Evolutionary conservation across 148 eudicot species (phyloP), one percentile per base, ranked within the genome.

Genomic region (Nyssa sinensis): DNA sequence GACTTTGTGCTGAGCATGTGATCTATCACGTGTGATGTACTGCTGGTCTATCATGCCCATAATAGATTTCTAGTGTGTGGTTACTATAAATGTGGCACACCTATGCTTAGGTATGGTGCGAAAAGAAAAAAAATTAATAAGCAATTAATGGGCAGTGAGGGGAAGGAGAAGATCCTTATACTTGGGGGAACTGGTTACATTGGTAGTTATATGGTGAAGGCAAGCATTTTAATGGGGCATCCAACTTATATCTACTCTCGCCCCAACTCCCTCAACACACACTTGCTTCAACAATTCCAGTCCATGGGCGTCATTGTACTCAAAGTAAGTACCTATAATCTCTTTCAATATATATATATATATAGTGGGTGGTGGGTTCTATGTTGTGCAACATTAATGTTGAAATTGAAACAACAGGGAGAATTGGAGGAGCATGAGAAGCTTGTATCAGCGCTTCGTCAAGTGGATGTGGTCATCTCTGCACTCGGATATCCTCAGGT

Each of bases 401-500:
- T 39, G 51, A 44, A 44, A n/a, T n/a, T n/a, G n/a, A n/a, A n/a
- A n/a, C n/a, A n/a, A 44, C 51, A 76, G 79, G 79, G 74, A 30
- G 25, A 10, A 21, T 7, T 76, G 11, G 62, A 76, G 3, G 79
- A 76, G n/a, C 79, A 76, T 39, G 79, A 76, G 27, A 76, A 76
- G 74, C 74, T 76, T 27, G 79, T 76, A 21, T 55, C 67, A 14
- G 34, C 62, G 37, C 61, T 76, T 41, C 69, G 10, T 28, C 68
- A 76, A 68, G 79, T 76, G 29, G 79, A 76, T 25, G 74, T 76
- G 44, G 79, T 76, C 74, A 76, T 76, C 2, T 76, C 79, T 69
- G 74, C 51, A 41, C 30, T 76, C 61, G 66, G 74, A 29, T 29
- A 16, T 76, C 74, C 79, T 62, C 79, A 69, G 28, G 62, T 76